Evolutionary conservation across 2,329 filamentous ascomycete species (phyloP).

Genomic region (Sphaceloma murrayae): DNA sequence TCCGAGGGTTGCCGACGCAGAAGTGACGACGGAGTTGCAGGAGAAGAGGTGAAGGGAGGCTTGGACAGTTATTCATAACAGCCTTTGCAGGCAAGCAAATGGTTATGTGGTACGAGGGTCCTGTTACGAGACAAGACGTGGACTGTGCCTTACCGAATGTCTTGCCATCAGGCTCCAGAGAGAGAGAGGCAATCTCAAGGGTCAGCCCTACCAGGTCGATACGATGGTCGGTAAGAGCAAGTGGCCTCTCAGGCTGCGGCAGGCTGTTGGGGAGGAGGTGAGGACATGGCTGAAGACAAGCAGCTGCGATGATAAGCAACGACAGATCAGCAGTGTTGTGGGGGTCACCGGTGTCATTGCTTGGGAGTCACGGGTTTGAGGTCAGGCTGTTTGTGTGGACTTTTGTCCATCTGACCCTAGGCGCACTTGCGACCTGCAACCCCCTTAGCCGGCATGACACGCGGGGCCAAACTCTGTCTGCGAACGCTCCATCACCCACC

Average conservation of each 20-base stretch:
- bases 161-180: too few species aligned
- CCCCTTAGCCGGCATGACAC: too few species aligned
- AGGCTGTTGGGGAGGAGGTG: not conserved
- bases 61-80: too few species aligned
- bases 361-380: slow-evolving; percentile 4
- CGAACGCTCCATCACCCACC: too few species aligned
- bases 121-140: not conserved
- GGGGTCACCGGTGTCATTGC: slow-evolving; percentile 3
- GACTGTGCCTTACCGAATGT: too few species aligned
- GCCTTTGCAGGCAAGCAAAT: too few species aligned
- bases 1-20: slow-evolving; percentile 5
- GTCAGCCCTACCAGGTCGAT: not conserved
- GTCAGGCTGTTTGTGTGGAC: not conserved
- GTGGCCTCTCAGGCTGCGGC: too few species aligned
- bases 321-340: slow-evolving; percentile 11
- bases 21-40: not conserved
- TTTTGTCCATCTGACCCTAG: slow-evolving; percentile 13
- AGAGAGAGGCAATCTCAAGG: slow-evolving; percentile 9
- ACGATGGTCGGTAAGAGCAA: too few species aligned
- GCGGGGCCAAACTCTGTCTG: too few species aligned
- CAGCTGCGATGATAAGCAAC: slow-evolving; percentile 9
- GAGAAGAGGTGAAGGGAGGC: not conserved
- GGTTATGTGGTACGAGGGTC: too few species aligned
- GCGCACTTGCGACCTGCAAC: not conserved
- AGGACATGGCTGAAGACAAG: not conserved